These are phyloP conservation scores for Trichoderma parareesei DNA, from an alignment of 495 filamentous ascomycete genomes.

Conservation along the genomic window DNA sequence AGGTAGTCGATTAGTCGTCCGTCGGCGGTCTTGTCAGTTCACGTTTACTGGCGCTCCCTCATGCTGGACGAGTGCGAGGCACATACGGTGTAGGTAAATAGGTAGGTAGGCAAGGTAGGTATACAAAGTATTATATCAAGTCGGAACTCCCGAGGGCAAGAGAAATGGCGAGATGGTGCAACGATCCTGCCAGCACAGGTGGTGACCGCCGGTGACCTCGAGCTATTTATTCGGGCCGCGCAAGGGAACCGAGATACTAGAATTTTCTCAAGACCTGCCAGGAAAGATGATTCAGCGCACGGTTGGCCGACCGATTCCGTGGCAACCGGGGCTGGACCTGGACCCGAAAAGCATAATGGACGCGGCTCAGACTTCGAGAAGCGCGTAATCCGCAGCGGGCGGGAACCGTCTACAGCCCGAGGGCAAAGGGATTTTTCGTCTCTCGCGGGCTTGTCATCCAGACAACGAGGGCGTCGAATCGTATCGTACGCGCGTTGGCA, in stretches of 20 bases:
- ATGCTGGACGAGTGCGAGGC: background rate
- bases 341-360: background rate
- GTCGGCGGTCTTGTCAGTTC: too few relatives aligned
- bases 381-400: background rate
- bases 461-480: background rate
- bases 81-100: background rate
- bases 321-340: background rate
- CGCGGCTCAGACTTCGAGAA: background rate
- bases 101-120: background rate
- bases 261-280: too few relatives aligned
- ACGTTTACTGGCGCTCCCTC: background rate
- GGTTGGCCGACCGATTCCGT: constrained; percentile 2
- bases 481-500: too few relatives aligned
- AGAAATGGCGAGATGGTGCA: too few relatives aligned
- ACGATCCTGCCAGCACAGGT: background rate
- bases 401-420: background rate
- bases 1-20: too few relatives aligned
- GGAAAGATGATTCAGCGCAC: background rate
- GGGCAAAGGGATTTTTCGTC: background rate
- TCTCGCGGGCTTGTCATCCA: background rate
- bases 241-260: background rate
- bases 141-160: background rate
- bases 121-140: background rate
- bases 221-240: constrained; percentile 1
- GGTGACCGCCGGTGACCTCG: background rate